Evolutionary conservation across 2,329 filamentous ascomycete genomes (phyloP), one percentile per base, ranked within the genome.

Genomic region (Cercospora citrullina): DNA sequence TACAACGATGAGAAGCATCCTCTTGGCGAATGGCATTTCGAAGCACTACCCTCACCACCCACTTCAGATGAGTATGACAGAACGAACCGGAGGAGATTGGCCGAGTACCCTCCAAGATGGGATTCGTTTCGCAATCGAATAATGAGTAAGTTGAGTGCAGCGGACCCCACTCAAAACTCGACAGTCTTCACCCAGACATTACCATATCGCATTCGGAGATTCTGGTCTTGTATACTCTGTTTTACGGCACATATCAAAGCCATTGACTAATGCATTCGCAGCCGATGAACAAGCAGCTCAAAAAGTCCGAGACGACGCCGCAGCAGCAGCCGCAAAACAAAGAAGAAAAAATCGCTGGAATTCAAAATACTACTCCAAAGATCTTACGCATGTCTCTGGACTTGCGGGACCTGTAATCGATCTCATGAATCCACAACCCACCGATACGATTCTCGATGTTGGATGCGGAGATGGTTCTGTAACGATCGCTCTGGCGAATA

Each of bases 381-480:
- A 64, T 18, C 61, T 67, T 10, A 31, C 55, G 16, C 64, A 64
- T 73, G 79, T 81, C 23, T 77, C 79, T 16, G 69, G 76, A 59
- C 78, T 82, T 30, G 81, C 80, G n/a, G 72, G 75, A 1, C 78
- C 73, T 36, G 73, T 82, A 8, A 62, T 80, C 39, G 67, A 75
- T 58, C 76, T 80, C 69, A 78, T 82, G 48, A 70, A 71, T 64
- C 73, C 77, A 3, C 62, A 70, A 55, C 74, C 77, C 1, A 73
- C 59, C 18, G 79, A 81, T 64, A 70, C 59, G 14, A 80, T 82
- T 68, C 75, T 82, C 59, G 79, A 80, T 69, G 72, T 80, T 18
- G 79, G 79, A 57, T 79, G 78, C 69, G 79, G 79, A 62, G 78
- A 82, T 65, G 80, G 81, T 23, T 68, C 74, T 16, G 73, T 82